These are phyloP conservation scores for Gossypium mustelinum DNA, from an alignment of 345 rosid genomes.

Conservation along the genomic window DNA sequence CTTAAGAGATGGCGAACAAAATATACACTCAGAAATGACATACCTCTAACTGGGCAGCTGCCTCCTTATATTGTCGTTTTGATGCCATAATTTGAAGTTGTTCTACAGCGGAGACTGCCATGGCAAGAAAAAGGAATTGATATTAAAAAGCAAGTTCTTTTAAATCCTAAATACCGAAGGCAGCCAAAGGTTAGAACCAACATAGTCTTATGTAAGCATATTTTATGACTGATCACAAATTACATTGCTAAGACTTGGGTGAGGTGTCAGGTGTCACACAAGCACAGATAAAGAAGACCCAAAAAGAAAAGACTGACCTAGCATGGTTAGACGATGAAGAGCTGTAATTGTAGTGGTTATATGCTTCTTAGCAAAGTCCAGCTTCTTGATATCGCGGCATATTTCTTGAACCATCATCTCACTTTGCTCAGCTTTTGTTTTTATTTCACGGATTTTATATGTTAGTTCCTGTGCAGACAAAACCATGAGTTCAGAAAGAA, in stretches of 20 bases:
- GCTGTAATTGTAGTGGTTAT: conserved; percentile 97
- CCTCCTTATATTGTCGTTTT: conserved; percentile 92
- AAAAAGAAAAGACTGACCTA: conserved; percentile 49
- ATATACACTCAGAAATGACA: background rate
- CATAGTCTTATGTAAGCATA: background rate
- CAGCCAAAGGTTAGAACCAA: background rate
- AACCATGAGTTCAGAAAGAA: conserved; percentile 13
- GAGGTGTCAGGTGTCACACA: background rate
- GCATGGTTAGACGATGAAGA: conserved; percentile 98
- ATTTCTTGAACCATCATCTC: conserved; percentile 99
- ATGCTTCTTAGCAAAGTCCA: conserved; percentile 98
- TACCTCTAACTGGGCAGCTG: conserved; percentile 99
- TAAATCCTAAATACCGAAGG: background rate
- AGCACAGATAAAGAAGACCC: background rate
- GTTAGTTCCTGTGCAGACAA: conserved; percentile 67
- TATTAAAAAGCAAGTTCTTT: conserved; percentile 1
- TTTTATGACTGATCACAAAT: background rate
- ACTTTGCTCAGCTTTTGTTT: conserved; percentile 98
- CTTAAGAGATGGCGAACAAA: background rate
- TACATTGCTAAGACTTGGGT: background rate
- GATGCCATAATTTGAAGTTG: conserved; percentile 99
- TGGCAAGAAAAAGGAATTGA: conserved; percentile 21
- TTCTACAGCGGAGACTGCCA: conserved; percentile 95
- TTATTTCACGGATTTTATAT: conserved; percentile 89
- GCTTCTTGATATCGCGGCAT: conserved; percentile 96